A percentile compares a stretch with the other conserved stretches of the same genome.
Evolutionary conservation across 768 basidiomycete species (phyloP).

Genomic region (Cystobasidium onofrii): DNA sequence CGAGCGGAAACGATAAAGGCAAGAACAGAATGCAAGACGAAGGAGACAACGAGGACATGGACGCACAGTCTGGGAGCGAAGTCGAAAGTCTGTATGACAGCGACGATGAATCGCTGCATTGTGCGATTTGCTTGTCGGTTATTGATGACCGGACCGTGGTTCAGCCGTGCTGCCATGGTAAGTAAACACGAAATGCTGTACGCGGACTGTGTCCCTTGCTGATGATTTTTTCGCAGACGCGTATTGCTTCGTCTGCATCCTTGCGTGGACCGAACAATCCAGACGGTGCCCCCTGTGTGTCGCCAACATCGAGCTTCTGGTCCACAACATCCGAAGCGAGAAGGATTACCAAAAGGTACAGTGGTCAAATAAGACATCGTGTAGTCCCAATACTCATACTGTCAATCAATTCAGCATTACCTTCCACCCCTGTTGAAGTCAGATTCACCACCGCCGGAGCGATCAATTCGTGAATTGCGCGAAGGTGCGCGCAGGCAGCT

Average conservation of each 20-base stretch:
- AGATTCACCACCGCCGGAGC: background rate
- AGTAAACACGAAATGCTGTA: no score
- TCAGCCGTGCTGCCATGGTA: constrained; percentile 20
- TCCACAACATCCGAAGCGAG: constrained; percentile 26
- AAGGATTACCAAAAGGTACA: constrained; percentile 21
- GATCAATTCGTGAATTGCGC: background rate
- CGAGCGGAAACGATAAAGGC: background rate
- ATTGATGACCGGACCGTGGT: constrained; percentile 30
- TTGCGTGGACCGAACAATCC: constrained; percentile 23
- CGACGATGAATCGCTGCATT: constrained; percentile 19
- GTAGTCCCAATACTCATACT: background rate
- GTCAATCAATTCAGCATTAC: constrained; percentile 1
- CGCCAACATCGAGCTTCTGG: constrained; percentile 2
- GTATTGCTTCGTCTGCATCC: constrained; percentile 33
- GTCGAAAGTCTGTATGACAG: constrained; percentile 19
- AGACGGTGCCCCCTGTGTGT: constrained; percentile 30
- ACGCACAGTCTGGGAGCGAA: background rate
- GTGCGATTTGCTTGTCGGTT: constrained; percentile 27
- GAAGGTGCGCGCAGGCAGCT: constrained; percentile 13
- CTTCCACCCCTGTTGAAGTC: constrained; percentile 14
- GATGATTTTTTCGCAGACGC: constrained; percentile 9
- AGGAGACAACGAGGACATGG: background rate
- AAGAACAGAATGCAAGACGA: background rate
- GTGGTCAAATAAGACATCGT: background rate
- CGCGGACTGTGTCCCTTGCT: no score